These are phyloP conservation scores for Colletotrichum cuscutae DNA, from an alignment of 2,329 filamentous ascomycete species.

Conservation along the genomic window DNA sequence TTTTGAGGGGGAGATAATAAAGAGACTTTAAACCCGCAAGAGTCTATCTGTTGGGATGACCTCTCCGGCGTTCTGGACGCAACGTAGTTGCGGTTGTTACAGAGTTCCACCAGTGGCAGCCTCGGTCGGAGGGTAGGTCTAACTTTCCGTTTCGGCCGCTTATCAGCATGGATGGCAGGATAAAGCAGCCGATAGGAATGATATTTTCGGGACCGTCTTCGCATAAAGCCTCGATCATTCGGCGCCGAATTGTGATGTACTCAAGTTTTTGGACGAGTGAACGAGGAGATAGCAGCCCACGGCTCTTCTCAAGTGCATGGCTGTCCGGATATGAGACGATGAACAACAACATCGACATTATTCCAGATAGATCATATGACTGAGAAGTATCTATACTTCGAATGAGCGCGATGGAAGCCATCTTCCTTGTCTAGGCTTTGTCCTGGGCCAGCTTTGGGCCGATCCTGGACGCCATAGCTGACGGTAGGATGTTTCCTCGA, in stretches of 20 bases:
- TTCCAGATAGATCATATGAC: too few relatives aligned
- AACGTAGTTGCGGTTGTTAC: not conserved
- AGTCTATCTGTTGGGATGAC: not conserved
- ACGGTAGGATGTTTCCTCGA: too few relatives aligned
- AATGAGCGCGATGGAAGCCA: too few relatives aligned
- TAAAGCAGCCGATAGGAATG: not conserved
- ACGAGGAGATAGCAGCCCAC: not conserved
- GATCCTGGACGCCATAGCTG: too few relatives aligned
- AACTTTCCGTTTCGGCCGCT: conserved; percentile 3
- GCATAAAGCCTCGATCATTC: not conserved
- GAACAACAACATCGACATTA: not conserved
- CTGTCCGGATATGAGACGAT: not conserved
- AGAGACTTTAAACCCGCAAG: not conserved
- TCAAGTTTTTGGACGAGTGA: too few relatives aligned
- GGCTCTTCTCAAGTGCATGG: not conserved
- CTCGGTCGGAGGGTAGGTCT: conserved; percentile 9
- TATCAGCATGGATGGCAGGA: not conserved
- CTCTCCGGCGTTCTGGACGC: not conserved
- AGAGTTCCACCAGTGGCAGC: conserved; percentile 5
- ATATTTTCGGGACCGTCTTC: not conserved
- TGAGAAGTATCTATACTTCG: too few relatives aligned
- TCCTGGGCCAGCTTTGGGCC: too few relatives aligned
- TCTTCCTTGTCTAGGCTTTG: too few relatives aligned
- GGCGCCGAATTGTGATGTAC: not conserved
- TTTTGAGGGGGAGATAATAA: not conserved